Evolutionary conservation across 768 basidiomycete genomes (phyloP).

Genomic region (Tylopilus rubrobrunneus): DNA sequence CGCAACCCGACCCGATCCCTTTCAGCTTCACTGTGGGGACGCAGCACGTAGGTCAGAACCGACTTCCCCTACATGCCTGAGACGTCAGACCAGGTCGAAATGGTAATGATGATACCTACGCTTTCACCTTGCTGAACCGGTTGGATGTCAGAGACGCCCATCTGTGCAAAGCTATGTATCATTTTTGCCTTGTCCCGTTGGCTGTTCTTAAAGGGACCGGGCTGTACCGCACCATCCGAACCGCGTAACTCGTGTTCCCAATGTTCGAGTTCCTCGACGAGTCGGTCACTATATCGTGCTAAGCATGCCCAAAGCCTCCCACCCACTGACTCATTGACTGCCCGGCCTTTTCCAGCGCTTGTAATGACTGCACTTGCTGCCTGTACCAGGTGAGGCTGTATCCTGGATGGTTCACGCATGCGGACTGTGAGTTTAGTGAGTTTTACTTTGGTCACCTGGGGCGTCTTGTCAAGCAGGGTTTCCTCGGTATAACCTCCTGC

Average conservation of each 20-base stretch:
- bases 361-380: slow-evolving; percentile 56
- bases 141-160: slow-evolving; percentile 38
- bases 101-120: slow-evolving; percentile 8
- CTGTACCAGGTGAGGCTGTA: slow-evolving; percentile 50
- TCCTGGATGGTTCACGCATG: slow-evolving; percentile 51
- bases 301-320: slow-evolving; percentile 67
- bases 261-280: slow-evolving; percentile 58
- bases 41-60: slow-evolving; percentile 42
- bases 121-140: neutral
- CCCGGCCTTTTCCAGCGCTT: slow-evolving; percentile 37
- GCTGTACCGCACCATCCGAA: slow-evolving; percentile 25
- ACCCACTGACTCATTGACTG: slow-evolving; percentile 24
- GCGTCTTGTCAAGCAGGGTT: slow-evolving; percentile 4
- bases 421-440: slow-evolving; percentile 56
- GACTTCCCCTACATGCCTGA: slow-evolving; percentile 33
- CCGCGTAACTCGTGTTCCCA: slow-evolving; percentile 57
- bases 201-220: slow-evolving; percentile 47
- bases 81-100: neutral
- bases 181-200: slow-evolving; percentile 76
- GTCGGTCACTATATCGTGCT: slow-evolving; percentile 73
- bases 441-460: slow-evolving; percentile 42
- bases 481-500: neutral
- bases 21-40: slow-evolving; percentile 29
- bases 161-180: slow-evolving; percentile 68
- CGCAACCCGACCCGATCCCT: slow-evolving; percentile 41